Percentiles rank a stretch among this genome's conserved stretches.
Evolutionary conservation across 345 rosid genomes (phyloP).

Genomic region (Luvunga scandens): DNA sequence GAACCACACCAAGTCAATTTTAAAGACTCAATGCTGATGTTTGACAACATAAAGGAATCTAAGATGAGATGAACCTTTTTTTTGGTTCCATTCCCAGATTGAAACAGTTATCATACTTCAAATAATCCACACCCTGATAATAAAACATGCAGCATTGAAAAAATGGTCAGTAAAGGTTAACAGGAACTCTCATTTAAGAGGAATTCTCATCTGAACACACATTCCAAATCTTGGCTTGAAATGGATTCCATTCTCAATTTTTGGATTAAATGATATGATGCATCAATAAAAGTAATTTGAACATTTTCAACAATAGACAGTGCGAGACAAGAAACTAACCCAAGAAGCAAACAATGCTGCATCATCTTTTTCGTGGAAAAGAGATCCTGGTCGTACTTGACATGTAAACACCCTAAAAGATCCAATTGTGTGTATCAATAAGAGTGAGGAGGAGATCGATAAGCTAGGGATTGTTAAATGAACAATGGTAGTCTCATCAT

Average conservation of each 20-base stretch:
- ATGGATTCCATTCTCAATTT: background rate
- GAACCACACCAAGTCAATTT: constrained; percentile 15
- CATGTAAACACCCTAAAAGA: constrained; percentile 72
- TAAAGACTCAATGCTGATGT: background rate
- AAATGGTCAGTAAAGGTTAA: background rate
- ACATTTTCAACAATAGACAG: background rate
- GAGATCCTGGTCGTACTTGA: constrained; percentile 96
- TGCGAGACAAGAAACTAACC: constrained; percentile 52
- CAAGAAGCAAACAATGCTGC: constrained; percentile 82
- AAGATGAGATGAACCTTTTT: constrained; percentile 49
- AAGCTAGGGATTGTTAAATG: background rate
- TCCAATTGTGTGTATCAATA: constrained; percentile 7
- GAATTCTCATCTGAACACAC: background rate
- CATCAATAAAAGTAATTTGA: background rate
- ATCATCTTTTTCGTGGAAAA: constrained; percentile 79
- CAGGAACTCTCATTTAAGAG: background rate
- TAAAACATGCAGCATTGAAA: constrained; percentile 12
- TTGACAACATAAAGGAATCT: constrained; percentile 12
- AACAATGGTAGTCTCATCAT: constrained; percentile 10
- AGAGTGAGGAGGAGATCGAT: constrained; percentile 4
- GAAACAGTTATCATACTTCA: constrained; percentile 95
- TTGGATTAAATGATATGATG: background rate
- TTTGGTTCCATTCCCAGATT: constrained; percentile 79
- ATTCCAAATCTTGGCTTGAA: background rate
- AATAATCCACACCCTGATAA: constrained; percentile 84